phyloP scores from a whole-genome alignment of 2,329 filamentous ascomycete genomes.

The Fusarium armeniacum region DNA sequence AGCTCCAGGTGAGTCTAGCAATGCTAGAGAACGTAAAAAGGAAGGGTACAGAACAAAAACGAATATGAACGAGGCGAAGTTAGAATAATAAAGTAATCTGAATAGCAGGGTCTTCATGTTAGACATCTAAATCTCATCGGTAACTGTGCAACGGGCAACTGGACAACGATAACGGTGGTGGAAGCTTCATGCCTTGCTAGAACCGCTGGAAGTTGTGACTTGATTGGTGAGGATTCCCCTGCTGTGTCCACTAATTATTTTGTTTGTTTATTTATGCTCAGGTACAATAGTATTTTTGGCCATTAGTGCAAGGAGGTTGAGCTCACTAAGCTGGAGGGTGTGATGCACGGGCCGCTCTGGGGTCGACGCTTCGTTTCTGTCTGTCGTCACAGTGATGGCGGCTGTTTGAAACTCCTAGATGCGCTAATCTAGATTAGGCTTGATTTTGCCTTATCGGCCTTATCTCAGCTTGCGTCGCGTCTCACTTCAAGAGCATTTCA shows the following conservation, averaged over 20 bases:
- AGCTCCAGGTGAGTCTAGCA: constrained; percentile 13
- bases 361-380: constrained; percentile 30
- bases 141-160: constrained; percentile 52
- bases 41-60: constrained; percentile 24
- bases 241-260: constrained; percentile 45
- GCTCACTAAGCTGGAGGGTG: constrained; percentile 37
- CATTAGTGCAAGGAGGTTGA: constrained; percentile 43
- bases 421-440: constrained; percentile 12
- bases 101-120: constrained; percentile 33
- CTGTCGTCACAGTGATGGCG: constrained; percentile 55
- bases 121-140: constrained; percentile 33
- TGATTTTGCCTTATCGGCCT: constrained; percentile 16
- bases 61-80: constrained; percentile 32
- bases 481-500: constrained; percentile 38
- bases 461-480: constrained; percentile 39
- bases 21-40: constrained; percentile 7
- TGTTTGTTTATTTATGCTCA: constrained; percentile 56
- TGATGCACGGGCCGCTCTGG: constrained; percentile 43
- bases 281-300: constrained; percentile 47
- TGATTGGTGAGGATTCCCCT: constrained; percentile 33
- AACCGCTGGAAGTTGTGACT: constrained; percentile 37
- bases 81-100: constrained; percentile 44
- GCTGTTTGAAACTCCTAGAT: constrained; percentile 28
- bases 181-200: constrained; percentile 35
- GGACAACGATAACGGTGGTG: constrained; percentile 43